Base-by-base conservation (phyloP, 805 yeast genomes). In the Lachancea dasiensis region DNA sequence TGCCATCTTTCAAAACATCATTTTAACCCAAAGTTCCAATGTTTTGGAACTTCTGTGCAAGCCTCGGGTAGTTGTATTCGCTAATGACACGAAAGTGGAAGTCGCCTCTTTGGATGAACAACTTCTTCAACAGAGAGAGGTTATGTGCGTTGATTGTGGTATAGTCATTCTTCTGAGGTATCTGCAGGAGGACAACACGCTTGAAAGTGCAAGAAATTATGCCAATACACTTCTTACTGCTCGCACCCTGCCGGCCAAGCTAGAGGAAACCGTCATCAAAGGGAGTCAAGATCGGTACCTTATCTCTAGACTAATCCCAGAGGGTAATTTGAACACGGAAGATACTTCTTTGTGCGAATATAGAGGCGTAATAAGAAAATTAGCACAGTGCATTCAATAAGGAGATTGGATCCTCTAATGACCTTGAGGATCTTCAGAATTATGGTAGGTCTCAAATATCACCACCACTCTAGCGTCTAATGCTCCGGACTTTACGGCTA, bases 201-300 rank as follows among this genome's bases (percentile, higher is more conserved):
- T 24, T 16, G 11, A n/a, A 3, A 11, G 13, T 11, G 41, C 41
- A 11, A 21, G 18, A 18, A 15, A 33, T 3, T 25, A 20, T 18
- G 41, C 34, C 3, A 7, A 22, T 6, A 6, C 18, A 2, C n/a
- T 38, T 3, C 16, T 27, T 20, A 18, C 18, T 9, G 14, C 34
- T 5, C 30, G 36, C 7, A n/a, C 25, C 9, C 24, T 27, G 19
- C 37, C 37, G 3, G 34, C 34, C 15, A 23, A 16, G 4, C 6
- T 38, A 17, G 28, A 33, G 23, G 24, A 32, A 20, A 38, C 41
- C 13, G 17, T 25, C 14, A 30, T 38, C 4, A 45, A 45, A 17
- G 44, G 40, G 3, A 45, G 51, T 21, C 48, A 49, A 32, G 56
- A 51, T 31, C 41, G 56, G 14, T 51, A 27, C 26, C 38, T 49